Evolutionary conservation across 352 stramenopile species (phyloP).

Genomic region (Globisporangium barbulae): DNA sequence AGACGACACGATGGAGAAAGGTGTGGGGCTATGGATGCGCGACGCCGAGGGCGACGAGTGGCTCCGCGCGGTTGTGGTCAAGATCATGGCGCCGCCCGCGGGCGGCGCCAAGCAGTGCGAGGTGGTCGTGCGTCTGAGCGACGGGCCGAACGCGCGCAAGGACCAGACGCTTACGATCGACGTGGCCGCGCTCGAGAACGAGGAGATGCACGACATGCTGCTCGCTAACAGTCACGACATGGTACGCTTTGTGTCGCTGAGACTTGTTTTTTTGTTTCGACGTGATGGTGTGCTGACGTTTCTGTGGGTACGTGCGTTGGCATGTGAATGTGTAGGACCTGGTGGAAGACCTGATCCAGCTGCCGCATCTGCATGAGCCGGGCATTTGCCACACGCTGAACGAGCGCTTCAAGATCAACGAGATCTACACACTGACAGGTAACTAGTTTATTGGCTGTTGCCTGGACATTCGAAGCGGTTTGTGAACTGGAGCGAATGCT

Average conservation of each 20-base stretch:
- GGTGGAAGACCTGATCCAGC: constrained; percentile 91
- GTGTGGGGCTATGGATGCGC: constrained; percentile 73
- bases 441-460: neutral
- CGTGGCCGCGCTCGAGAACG: constrained; percentile 63
- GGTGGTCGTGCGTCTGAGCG: constrained; percentile 50
- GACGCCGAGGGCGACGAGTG: constrained; percentile 66
- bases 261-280: neutral
- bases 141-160: constrained; percentile 43
- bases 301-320: neutral
- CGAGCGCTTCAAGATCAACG: constrained; percentile 89
- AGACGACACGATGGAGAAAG: constrained; percentile 62
- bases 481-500: neutral
- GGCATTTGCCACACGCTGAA: constrained; percentile 92
- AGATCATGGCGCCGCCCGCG: constrained; percentile 23
- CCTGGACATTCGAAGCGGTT: neutral
- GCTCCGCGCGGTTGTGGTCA: constrained; percentile 57
- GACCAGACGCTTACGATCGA: constrained; percentile 53
- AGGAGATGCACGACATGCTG: constrained; percentile 50
- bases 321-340: constrained; percentile 39
- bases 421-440: constrained; percentile 92
- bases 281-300: neutral
- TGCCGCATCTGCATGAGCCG: constrained; percentile 93
- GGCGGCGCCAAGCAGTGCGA: constrained; percentile 20
- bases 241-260: constrained; percentile 22
- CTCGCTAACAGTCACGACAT: constrained; percentile 85